phyloP scores from a whole-genome alignment of 2,329 filamentous ascomycete species.

The Talaromyces sp. region DNA sequence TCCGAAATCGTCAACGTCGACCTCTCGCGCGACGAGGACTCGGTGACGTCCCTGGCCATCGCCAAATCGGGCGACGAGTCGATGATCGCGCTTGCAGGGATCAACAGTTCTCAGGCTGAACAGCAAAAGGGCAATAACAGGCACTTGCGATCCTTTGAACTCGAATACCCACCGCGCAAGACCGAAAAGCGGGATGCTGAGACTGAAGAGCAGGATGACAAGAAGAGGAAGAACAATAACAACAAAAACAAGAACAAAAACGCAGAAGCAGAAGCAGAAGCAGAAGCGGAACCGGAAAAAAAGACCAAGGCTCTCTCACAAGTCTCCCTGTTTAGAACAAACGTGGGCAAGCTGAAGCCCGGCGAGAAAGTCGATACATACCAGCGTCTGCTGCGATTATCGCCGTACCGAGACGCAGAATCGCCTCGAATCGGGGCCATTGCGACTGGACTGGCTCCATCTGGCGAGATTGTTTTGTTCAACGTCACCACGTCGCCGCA shows the following conservation, averaged over 20 bases:
- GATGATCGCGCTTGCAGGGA: slow-evolving; percentile 62
- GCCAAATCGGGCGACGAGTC: slow-evolving; percentile 53
- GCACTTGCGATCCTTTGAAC: slow-evolving; percentile 71
- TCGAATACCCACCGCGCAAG: slow-evolving; percentile 49
- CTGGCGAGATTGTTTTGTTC: slow-evolving; percentile 76
- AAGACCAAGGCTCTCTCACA: slow-evolving; percentile 44
- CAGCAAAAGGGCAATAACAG: slow-evolving; percentile 72
- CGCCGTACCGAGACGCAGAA: slow-evolving; percentile 47
- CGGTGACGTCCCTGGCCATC: slow-evolving; percentile 73
- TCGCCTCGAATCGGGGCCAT: slow-evolving; percentile 66
- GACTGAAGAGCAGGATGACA: slow-evolving; percentile 18
- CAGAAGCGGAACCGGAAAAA: too few relatives aligned
- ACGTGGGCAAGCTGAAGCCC: slow-evolving; percentile 17
- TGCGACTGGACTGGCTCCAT: slow-evolving; percentile 69
- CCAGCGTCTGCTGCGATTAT: slow-evolving; percentile 53
- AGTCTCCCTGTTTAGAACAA: slow-evolving; percentile 44
- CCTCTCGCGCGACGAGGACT: slow-evolving; percentile 79
- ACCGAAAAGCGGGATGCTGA: slow-evolving; percentile 17
- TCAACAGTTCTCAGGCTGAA: slow-evolving; percentile 73
- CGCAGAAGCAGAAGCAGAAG: slow-evolving; percentile 13
- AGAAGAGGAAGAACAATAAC: slow-evolving; percentile 14
- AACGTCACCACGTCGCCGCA: slow-evolving; percentile 55
- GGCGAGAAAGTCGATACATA: slow-evolving; percentile 48
- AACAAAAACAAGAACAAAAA: slow-evolving; percentile 12
- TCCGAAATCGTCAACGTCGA: slow-evolving; percentile 66